Evolutionary conservation across 2,329 filamentous ascomycete species (phyloP).

Genomic region (Tolypocladium tundrense): DNA sequence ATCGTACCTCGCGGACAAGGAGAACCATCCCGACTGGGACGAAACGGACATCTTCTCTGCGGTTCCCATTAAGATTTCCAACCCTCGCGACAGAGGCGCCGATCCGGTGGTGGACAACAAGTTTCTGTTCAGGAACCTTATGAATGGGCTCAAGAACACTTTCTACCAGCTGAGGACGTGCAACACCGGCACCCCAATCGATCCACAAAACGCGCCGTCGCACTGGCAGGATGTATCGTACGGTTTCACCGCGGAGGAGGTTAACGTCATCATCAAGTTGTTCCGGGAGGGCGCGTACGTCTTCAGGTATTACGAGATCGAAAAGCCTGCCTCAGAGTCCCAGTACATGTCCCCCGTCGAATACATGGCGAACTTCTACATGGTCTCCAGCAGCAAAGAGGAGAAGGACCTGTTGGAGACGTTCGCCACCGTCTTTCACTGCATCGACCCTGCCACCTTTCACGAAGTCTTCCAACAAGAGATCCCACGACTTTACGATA

Average conservation of each 20-base stretch:
- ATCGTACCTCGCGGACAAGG: conserved; percentile 74
- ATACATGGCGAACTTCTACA: conserved; percentile 89
- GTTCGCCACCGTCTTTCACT: conserved; percentile 97
- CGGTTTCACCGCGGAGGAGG: conserved; percentile 94
- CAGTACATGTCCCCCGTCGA: conserved; percentile 76
- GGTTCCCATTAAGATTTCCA: conserved; percentile 91
- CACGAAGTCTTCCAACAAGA: conserved; percentile 97
- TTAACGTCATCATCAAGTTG: conserved; percentile 89
- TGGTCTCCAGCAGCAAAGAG: conserved; percentile 86
- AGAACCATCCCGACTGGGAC: conserved; percentile 83
- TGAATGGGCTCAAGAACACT: conserved; percentile 91
- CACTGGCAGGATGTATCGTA: conserved; percentile 96
- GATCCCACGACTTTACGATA: conserved; percentile 91
- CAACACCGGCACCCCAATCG: conserved; percentile 65
- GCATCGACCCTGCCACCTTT: conserved; percentile 95
- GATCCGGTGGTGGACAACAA: conserved; percentile 96
- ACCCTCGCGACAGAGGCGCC: conserved; percentile 75
- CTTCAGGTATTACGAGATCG: conserved; percentile 92
- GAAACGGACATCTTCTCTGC: conserved; percentile 96
- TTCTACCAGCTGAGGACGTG: conserved; percentile 92
- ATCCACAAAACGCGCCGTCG: conserved; percentile 65
- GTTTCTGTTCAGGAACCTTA: conserved; percentile 91
- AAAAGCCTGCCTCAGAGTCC: conserved; percentile 63
- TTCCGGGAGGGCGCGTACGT: conserved; percentile 95
- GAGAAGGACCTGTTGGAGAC: conserved; percentile 96